These are phyloP conservation scores for Cystobasidium slooffiae DNA, from an alignment of 1,284 basidiomycete species.

Conservation along the genomic window DNA sequence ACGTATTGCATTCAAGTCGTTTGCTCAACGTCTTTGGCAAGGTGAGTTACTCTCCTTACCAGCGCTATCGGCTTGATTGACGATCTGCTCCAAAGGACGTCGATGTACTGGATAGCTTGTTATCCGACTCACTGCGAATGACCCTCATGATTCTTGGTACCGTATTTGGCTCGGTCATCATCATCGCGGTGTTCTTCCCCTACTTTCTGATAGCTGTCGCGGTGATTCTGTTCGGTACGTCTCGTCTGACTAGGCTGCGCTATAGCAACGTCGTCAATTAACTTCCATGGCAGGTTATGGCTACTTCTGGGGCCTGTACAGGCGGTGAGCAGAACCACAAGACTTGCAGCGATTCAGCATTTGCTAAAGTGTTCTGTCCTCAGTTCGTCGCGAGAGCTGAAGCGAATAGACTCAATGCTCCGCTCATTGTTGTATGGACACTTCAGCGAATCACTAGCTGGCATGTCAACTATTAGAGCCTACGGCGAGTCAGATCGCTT, in stretches of 20 bases:
- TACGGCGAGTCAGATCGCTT: slow-evolving; percentile 68
- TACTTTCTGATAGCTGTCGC: slow-evolving; percentile 76
- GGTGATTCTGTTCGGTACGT: slow-evolving; percentile 59
- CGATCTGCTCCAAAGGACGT: slow-evolving; percentile 64
- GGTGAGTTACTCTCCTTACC: neutral
- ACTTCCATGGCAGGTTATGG: slow-evolving; percentile 55
- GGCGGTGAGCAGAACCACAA: slow-evolving; percentile 61
- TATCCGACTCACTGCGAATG: slow-evolving; percentile 75
- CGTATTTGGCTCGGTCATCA: slow-evolving; percentile 73
- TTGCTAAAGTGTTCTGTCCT: neutral
- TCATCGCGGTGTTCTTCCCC: slow-evolving; percentile 66
- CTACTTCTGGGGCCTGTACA: slow-evolving; percentile 73
- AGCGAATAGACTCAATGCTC: slow-evolving; percentile 72
- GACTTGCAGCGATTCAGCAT: neutral
- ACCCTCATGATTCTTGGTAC: slow-evolving; percentile 67
- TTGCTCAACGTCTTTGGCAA: slow-evolving; percentile 73
- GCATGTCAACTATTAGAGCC: slow-evolving; percentile 80
- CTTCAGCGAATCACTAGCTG: slow-evolving; percentile 82
- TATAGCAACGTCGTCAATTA: neutral
- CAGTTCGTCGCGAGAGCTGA: slow-evolving; percentile 77
- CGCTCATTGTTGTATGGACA: slow-evolving; percentile 77
- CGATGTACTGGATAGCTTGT: slow-evolving; percentile 80
- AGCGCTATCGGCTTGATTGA: neutral
- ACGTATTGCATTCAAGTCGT: slow-evolving; percentile 63
- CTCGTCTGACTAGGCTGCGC: neutral